Conservation (phyloP, 2,329 filamentous ascomycete species). For the Pseudogymnoascus sp. region DNA sequence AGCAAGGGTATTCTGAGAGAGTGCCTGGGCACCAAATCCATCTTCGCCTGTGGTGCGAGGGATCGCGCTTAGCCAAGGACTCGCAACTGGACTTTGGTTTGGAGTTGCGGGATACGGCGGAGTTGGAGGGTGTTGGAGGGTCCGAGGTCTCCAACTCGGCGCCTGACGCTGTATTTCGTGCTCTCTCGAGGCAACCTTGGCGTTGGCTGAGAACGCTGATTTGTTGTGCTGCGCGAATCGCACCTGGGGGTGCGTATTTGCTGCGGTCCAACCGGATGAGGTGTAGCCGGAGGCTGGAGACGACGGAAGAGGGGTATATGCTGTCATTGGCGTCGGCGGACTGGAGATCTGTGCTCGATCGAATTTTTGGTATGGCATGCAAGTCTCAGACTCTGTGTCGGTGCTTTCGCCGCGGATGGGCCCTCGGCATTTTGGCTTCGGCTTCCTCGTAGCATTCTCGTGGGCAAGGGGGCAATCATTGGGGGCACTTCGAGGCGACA, state of each 20-base stretch:
- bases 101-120: not conserved
- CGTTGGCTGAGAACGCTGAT: not conserved
- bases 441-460: conserved; percentile 23
- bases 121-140: not conserved
- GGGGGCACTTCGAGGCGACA: not conserved
- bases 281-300: not conserved
- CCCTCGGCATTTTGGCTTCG: not conserved
- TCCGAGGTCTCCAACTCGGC: not conserved
- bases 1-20: not conserved
- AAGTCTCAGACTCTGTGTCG: conserved; percentile 30
- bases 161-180: not conserved
- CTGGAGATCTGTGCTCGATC: not conserved
- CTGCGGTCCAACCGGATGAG: not conserved
- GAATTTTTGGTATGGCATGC: not conserved
- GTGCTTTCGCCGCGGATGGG: conserved; percentile 34
- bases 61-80: conserved; percentile 39
- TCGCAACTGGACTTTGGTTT: conserved; percentile 19
- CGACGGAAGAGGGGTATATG: not conserved
- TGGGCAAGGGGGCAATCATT: conserved; percentile 17
- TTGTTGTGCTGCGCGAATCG: conserved; percentile 2
- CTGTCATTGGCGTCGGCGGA: not conserved
- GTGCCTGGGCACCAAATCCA: not conserved
- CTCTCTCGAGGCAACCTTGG: not conserved
- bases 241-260: not conserved
- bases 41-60: conserved; percentile 22